These are phyloP conservation scores for Nitzschia sp. DNA, from an alignment of 108 stramenopile species.

Conservation along the genomic window DNA sequence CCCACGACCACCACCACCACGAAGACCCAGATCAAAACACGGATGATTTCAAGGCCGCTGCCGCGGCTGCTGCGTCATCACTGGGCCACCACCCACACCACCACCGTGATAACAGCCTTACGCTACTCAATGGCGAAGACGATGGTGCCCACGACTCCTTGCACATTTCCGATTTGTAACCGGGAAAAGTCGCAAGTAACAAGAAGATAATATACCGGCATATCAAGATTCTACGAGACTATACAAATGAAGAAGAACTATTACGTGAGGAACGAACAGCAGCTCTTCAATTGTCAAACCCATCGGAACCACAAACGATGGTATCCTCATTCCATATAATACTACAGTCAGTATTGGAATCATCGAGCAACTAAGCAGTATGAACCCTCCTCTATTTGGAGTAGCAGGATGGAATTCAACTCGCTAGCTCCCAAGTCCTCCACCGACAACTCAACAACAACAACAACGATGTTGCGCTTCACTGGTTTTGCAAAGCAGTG, in stretches of 20 bases:
- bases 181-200: background rate
- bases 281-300: constrained; percentile 1
- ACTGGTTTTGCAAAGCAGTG: constrained; percentile 21
- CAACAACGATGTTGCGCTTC: constrained; percentile 11
- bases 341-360: background rate
- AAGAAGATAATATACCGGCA: too few species aligned
- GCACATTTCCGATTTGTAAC: constrained; percentile 1
- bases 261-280: constrained; percentile 8
- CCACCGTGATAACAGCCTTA: constrained; percentile 9
- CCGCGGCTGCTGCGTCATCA: background rate
- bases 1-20: background rate
- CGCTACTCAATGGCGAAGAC: background rate
- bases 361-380: too few species aligned
- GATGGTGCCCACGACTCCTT: background rate
- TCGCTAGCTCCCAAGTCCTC: background rate
- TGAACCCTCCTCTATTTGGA: too few species aligned
- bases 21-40: background rate
- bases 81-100: background rate
- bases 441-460: background rate
- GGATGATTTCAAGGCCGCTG: constrained; percentile 2
- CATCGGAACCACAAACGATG: background rate
- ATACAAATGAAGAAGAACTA: constrained; percentile 1
- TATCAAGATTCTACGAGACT: background rate
- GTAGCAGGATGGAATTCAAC: background rate
- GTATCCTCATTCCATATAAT: background rate